Evolutionary conservation across 257 asterid genomes (phyloP).

Genomic region (Capsicum rhomboideum): DNA sequence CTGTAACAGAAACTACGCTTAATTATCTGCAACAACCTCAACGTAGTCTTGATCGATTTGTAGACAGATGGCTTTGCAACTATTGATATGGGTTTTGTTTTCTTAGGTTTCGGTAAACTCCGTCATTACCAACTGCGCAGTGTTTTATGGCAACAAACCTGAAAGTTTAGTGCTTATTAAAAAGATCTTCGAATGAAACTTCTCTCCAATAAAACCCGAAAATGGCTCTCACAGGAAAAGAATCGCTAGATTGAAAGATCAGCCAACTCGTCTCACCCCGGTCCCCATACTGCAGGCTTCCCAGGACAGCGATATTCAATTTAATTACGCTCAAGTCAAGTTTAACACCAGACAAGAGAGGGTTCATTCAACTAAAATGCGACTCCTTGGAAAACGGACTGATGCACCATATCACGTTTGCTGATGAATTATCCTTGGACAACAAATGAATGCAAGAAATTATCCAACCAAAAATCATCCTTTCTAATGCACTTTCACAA

Average conservation of each 20-base stretch:
- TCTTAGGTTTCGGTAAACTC: neutral
- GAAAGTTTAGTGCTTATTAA: neutral
- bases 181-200: no score
- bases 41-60: no score
- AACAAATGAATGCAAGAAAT: neutral
- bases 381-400: neutral
- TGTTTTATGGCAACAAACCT: neutral
- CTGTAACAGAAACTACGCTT: neutral
- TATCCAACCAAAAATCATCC: neutral
- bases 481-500: neutral
- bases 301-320: neutral
- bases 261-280: neutral
- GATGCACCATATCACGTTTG: neutral
- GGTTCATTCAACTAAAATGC: neutral
- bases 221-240: neutral
- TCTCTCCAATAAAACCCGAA: neutral
- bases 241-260: neutral
- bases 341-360: neutral
- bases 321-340: neutral
- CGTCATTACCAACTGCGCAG: neutral
- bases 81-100: neutral
- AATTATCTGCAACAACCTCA: neutral
- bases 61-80: neutral
- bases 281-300: neutral
- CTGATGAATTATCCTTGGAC: neutral